phyloP scores from a whole-genome alignment of 129 eudicot genomes.

The Flaveria ramosissima region DNA sequence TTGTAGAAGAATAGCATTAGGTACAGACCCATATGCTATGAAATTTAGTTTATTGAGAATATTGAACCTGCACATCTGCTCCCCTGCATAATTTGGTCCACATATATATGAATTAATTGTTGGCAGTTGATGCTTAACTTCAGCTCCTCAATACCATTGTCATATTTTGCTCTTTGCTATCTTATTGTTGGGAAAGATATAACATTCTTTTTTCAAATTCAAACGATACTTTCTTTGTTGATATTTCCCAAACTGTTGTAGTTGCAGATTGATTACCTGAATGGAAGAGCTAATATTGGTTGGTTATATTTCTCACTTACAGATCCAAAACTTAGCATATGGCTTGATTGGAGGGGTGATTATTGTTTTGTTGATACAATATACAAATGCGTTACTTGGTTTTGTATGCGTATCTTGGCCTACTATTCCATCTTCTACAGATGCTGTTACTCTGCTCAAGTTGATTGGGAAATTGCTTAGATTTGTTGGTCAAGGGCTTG shows the following conservation, averaged over 20 bases:
- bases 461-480: slow-evolving; percentile 44
- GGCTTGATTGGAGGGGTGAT: slow-evolving; percentile 75
- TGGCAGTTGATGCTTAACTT: slow-evolving; percentile 19
- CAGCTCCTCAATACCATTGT: slow-evolving; percentile 9
- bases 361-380: slow-evolving; percentile 60
- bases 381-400: slow-evolving; percentile 57
- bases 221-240: background rate
- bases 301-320: slow-evolving; percentile 32
- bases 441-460: slow-evolving; percentile 44
- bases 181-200: background rate
- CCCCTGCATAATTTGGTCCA: slow-evolving; percentile 1
- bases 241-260: slow-evolving; percentile 6
- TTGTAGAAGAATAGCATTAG: slow-evolving; percentile 9
- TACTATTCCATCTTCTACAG: slow-evolving; percentile 41
- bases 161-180: background rate
- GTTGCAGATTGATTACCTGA: slow-evolving; percentile 3
- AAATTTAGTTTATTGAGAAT: too few relatives aligned
- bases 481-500: slow-evolving; percentile 51
- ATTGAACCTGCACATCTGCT: background rate
- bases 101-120: background rate
- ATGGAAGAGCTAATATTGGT: slow-evolving; percentile 24
- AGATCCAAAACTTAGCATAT: slow-evolving; percentile 50
- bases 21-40: background rate
- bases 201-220: background rate
- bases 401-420: slow-evolving; percentile 59